Evolutionary conservation across 2,329 filamentous ascomycete genomes (phyloP), one percentile per base, ranked within the genome.

Genomic region (Penicillium sp.): DNA sequence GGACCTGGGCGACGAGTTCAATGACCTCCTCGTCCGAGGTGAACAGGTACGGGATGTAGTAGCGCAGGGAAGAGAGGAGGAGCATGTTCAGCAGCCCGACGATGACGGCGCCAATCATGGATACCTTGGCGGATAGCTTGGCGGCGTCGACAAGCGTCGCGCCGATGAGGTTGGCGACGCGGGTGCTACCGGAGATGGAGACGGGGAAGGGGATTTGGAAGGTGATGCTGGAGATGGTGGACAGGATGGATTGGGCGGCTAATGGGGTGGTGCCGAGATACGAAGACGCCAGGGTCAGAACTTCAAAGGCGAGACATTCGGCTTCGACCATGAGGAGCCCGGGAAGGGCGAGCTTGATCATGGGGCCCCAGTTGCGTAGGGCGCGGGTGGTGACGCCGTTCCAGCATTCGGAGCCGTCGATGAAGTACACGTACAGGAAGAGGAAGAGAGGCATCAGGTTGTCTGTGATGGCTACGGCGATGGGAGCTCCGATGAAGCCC

Each of bases 201-300:
- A 96, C 80, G 0, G 91, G 87, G 72, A 97, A 97, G 0, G 91
- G 89, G 42, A 97, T 83, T 67, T 95, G 88, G 73, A 89, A 97
- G 0, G 87, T 88, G 22, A 95, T 81, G 9, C 83, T 81, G 0
- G 84, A 82, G 40, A 95, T 75, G 0, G 86, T 93, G 19, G 84
- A 80, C 2, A 97, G 74, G 15, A 96, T 83, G 31, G 86, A 90
- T 68, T 98, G 90, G 0, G 93, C 90, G 0, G 91, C 91, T 1
- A 97, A 79, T 53, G 85, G 82, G 17, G 83, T 83, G 1, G 87
- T 82, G 15, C 86, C 87, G 51, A 96, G 83, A 59, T 86, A 87
- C 45, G 84, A 87, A 0, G 87, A 80, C 8, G 83, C 82, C n/a
- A 96, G 76, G 0, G 89, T 95, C 54, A 95, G 75, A 43, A 95